Evolutionary conservation across 495 filamentous ascomycete species (phyloP).

Genomic region (Neurospora sp.): DNA sequence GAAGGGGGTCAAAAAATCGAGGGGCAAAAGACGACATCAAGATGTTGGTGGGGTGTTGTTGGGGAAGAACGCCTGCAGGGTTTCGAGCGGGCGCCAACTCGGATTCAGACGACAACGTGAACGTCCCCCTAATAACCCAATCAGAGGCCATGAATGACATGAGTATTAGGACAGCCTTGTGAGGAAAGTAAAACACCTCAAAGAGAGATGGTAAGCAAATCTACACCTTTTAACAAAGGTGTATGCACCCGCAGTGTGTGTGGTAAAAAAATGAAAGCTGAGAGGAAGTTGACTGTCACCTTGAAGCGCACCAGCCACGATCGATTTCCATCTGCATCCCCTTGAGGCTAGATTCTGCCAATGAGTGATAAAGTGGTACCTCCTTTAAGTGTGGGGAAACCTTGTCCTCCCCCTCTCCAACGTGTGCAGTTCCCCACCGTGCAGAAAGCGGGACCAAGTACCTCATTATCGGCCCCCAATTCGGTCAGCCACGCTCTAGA

Average conservation of each 20-base stretch:
- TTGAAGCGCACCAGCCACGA: constrained; percentile 7
- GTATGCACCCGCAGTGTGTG: neutral
- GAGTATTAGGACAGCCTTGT: neutral
- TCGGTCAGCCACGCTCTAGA: constrained; percentile 25
- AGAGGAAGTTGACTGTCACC: neutral
- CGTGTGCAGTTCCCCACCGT: too few relatives aligned
- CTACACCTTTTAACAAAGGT: neutral
- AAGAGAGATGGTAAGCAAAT: neutral
- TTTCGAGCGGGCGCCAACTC: neutral
- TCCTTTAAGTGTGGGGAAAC: neutral
- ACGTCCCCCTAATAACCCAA: neutral
- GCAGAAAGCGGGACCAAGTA: constrained; percentile 2
- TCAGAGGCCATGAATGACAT: neutral
- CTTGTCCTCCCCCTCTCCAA: neutral
- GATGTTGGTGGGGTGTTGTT: neutral
- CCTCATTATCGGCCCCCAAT: constrained; percentile 9
- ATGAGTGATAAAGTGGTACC: constrained; percentile 9
- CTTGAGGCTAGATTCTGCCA: neutral
- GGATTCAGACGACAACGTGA: neutral
- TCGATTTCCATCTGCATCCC: constrained; percentile 11
- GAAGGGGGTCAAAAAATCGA: neutral
- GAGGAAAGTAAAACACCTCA: neutral
- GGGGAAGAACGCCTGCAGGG: neutral
- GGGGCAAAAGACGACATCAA: neutral
- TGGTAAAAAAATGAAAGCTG: neutral